Evolutionary conservation across 2,329 filamentous ascomycete species (phyloP).

Genomic region (Fusarium newnesense): DNA sequence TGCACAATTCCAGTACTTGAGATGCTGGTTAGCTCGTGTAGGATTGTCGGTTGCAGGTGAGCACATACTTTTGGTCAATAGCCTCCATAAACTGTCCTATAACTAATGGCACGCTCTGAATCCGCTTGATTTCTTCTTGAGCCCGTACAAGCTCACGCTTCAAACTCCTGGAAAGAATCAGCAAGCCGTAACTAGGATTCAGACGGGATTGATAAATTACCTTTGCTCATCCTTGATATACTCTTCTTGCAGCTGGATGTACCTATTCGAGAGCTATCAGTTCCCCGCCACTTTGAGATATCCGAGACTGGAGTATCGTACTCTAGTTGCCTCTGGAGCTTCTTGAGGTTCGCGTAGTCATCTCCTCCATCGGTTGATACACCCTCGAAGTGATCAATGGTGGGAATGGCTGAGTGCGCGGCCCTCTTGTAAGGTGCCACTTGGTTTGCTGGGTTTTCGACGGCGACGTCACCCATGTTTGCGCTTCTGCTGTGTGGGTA

Average conservation of each 20-base stretch:
- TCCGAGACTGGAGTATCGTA: slow-evolving; percentile 56
- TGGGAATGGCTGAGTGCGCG: slow-evolving; percentile 82
- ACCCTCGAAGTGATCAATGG: slow-evolving; percentile 90
- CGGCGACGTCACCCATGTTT: slow-evolving; percentile 85
- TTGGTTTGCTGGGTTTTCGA: slow-evolving; percentile 82
- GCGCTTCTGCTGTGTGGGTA: slow-evolving; percentile 22
- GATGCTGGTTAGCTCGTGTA: slow-evolving; percentile 10
- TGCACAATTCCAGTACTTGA: slow-evolving; percentile 96
- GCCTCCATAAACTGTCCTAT: slow-evolving; percentile 99
- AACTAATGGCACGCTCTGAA: slow-evolving; percentile 96
- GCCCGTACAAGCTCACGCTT: slow-evolving; percentile 97
- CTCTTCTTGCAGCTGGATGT: slow-evolving; percentile 98
- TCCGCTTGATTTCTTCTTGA: slow-evolving; percentile 99
- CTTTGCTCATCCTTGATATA: slow-evolving; percentile 99
- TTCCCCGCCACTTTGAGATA: slow-evolving; percentile 1
- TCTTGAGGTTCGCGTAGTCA: slow-evolving; percentile 95
- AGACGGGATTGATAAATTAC: slow-evolving; percentile 54
- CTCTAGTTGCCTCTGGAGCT: slow-evolving; percentile 95
- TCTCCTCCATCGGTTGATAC: slow-evolving; percentile 83
- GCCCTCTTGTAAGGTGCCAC: slow-evolving; percentile 84
- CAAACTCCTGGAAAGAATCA: slow-evolving; percentile 72
- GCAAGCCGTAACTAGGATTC: not conserved
- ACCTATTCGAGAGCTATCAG: slow-evolving; percentile 60
- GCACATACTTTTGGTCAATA: slow-evolving; percentile 93
- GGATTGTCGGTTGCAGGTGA: not conserved